Conservation (phyloP, 73 alveolate species). For the Stentor coeruleus region DNA sequence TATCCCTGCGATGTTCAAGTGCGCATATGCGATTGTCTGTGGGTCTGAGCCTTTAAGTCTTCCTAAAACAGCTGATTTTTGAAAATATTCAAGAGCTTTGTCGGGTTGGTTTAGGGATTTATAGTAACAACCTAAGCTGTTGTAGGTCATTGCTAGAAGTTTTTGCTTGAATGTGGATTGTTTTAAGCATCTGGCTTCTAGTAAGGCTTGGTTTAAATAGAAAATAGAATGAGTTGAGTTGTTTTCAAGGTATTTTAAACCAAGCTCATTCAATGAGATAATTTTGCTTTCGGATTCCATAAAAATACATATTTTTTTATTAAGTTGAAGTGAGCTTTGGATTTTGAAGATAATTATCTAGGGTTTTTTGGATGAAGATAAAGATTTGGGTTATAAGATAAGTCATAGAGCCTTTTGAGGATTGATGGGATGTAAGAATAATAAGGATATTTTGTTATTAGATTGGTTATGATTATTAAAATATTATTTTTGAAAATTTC, state of each 20-base stretch:
- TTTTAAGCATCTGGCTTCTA: not conserved
- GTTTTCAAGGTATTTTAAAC: not conserved
- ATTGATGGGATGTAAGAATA: too few species aligned
- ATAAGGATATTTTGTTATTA: too few species aligned
- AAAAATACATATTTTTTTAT: not conserved
- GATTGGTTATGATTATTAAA: too few species aligned
- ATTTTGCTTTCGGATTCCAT: not conserved
- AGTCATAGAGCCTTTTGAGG: too few species aligned
- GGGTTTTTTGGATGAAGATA: too few species aligned
- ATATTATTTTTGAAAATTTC: too few species aligned
- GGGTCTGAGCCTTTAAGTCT: not conserved
- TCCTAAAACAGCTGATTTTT: not conserved
- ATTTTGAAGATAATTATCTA: too few species aligned
- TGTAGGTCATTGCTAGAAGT: constrained; percentile 13
- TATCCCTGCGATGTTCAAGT: not conserved
- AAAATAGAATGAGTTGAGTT: not conserved
- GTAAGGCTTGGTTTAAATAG: not conserved
- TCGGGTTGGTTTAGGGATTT: not conserved
- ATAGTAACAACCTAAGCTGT: constrained; percentile 13
- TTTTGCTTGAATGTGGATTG: not conserved
- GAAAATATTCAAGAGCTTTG: not conserved
- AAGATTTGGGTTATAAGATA: too few species aligned
- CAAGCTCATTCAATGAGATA: not conserved
- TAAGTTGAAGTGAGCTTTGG: too few species aligned
- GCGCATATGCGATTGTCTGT: not conserved